A percentile compares a stretch with the other conserved stretches of the same genome.
Conservation (phyloP, 73 alveolate genomes). For the Paramecium octaurelia region DNA sequence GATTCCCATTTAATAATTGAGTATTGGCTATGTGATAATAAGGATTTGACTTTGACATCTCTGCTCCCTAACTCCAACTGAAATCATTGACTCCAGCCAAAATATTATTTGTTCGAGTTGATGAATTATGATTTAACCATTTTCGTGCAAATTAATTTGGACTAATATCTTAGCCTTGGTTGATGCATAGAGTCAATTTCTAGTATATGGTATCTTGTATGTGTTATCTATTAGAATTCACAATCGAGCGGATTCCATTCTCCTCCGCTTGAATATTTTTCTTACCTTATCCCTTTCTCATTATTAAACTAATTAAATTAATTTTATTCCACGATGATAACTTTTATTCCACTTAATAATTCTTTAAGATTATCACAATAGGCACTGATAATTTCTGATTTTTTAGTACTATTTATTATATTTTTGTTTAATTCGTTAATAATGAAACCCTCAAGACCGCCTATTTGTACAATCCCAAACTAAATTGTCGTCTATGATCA, state of each 20-base stretch:
- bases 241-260: not conserved
- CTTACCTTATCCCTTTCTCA: not conserved
- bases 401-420: not conserved
- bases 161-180: not conserved
- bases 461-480: not conserved
- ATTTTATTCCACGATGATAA: not conserved
- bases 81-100: not conserved
- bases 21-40: not conserved
- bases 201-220: not conserved
- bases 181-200: not conserved
- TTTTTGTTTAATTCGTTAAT: constrained; percentile 6
- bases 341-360: too few species aligned
- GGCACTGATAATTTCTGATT: constrained; percentile 19
- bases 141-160: not conserved
- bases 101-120: not conserved
- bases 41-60: not conserved
- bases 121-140: not conserved
- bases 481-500: not conserved
- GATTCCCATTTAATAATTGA: not conserved
- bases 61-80: not conserved
- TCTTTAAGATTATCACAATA: not conserved
- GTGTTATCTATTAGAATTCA: not conserved
- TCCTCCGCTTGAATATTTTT: not conserved
- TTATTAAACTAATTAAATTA: not conserved
- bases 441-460: constrained; percentile 32